Percentiles rank a stretch among this genome's conserved stretches.
phyloP scores from a whole-genome alignment of 768 basidiomycete genomes.

The Termitomyces sp. region DNA sequence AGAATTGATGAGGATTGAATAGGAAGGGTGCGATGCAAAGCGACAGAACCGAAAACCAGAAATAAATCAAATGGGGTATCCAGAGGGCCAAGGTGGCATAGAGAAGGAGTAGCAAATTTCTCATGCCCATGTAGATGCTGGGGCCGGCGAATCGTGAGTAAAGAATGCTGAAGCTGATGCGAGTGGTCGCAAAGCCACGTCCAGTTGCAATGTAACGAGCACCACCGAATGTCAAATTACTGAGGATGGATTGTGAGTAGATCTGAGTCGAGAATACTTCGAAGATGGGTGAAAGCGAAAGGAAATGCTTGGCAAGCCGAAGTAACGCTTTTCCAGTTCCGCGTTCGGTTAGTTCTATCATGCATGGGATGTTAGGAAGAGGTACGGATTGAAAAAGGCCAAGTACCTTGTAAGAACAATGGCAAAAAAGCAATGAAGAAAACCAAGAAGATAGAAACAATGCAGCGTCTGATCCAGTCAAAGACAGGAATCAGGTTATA shows the following conservation, averaged over 20 bases:
- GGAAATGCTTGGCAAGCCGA: slow-evolving; percentile 93
- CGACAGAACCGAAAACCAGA: slow-evolving; percentile 96
- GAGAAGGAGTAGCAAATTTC: slow-evolving; percentile 84
- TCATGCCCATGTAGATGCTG: slow-evolving; percentile 98
- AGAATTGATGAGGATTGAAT: slow-evolving; percentile 99
- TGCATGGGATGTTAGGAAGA: background rate
- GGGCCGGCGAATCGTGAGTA: slow-evolving; percentile 99
- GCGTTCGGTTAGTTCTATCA: slow-evolving; percentile 86
- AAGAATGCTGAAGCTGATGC: slow-evolving; percentile 92
- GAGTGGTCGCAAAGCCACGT: slow-evolving; percentile 96
- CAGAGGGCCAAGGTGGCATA: slow-evolving; percentile 90
- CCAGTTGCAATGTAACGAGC: slow-evolving; percentile 99
- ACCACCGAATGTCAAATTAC: slow-evolving; percentile 96
- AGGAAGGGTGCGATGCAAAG: slow-evolving; percentile 96
- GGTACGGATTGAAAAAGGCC: background rate
- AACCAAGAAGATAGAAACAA: slow-evolving; percentile 97
- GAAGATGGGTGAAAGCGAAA: slow-evolving; percentile 94
- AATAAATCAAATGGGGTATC: slow-evolving; percentile 95
- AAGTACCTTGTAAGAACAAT: slow-evolving; percentile 87
- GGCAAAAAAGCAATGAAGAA: slow-evolving; percentile 98
- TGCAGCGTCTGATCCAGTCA: slow-evolving; percentile 96
- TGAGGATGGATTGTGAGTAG: slow-evolving; percentile 94
- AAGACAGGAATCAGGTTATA: slow-evolving; percentile 96
- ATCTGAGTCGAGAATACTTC: slow-evolving; percentile 99
- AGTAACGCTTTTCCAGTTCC: slow-evolving; percentile 93